Conservation (phyloP, 106 monocot genomes). For the Apostasia ramifera region DNA sequence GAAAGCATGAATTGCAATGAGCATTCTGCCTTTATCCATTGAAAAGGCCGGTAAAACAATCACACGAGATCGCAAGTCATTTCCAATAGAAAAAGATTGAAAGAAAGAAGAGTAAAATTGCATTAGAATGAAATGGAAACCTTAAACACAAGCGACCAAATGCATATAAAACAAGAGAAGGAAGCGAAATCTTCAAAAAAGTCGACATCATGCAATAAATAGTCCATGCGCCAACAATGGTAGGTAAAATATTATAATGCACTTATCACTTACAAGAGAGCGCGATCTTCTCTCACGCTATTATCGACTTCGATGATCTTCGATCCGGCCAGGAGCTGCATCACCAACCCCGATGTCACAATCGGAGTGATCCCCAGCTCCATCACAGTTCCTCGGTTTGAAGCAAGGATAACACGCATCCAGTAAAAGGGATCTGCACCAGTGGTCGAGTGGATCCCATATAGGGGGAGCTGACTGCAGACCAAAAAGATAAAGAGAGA, state of each 20-base stretch:
- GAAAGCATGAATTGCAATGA: too few relatives aligned
- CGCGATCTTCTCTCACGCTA: conserved; percentile 11
- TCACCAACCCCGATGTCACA: conserved; percentile 13
- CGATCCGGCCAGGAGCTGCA: conserved; percentile 14
- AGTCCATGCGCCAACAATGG: neutral
- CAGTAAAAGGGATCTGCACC: conserved; percentile 25
- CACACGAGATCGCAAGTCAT: too few relatives aligned
- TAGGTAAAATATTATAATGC: neutral
- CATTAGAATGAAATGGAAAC: too few relatives aligned
- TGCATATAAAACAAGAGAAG: too few relatives aligned
- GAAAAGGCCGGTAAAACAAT: too few relatives aligned
- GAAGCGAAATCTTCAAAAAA: too few relatives aligned
- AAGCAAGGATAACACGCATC: conserved; percentile 25
- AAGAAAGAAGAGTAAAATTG: too few relatives aligned
- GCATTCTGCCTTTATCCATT: too few relatives aligned
- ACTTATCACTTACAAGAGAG: conserved; percentile 9
- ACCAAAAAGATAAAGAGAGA: conserved; percentile 16
- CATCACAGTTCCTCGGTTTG: conserved; percentile 16
- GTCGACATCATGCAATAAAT: neutral
- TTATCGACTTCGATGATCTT: conserved; percentile 18
- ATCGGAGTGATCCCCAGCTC: conserved; percentile 14
- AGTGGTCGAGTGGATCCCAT: conserved; percentile 23
- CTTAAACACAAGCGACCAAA: too few relatives aligned
- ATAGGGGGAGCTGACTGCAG: conserved; percentile 14
- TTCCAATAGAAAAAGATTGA: too few relatives aligned